Evolutionary conservation across 805 yeast species (phyloP).

Genomic region (Cyberlindnera euphorbiiphila): DNA sequence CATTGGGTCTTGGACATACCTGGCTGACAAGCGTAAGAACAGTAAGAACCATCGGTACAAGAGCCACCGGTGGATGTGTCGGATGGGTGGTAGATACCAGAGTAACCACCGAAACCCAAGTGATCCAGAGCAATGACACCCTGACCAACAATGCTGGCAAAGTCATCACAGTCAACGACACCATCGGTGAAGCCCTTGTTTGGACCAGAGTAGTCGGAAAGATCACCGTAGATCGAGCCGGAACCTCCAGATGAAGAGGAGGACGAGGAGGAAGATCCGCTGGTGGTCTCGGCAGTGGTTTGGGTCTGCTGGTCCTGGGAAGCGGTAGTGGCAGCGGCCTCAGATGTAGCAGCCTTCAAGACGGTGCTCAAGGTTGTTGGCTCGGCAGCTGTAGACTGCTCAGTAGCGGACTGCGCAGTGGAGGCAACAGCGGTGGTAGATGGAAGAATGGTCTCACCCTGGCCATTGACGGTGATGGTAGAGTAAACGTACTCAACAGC

Average conservation of each 20-base stretch:
- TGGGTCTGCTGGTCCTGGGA: conserved; percentile 20
- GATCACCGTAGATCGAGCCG: conserved; percentile 48
- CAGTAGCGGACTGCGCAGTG: conserved; percentile 1
- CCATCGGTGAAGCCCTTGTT: conserved; percentile 65
- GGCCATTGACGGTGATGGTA: conserved; percentile 48
- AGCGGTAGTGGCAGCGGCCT: conserved; percentile 23
- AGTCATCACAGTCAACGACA: conserved; percentile 54
- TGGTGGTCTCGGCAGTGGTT: conserved; percentile 16
- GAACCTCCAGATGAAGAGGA: conserved; percentile 23
- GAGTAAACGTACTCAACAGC: conserved; percentile 51
- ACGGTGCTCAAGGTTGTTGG: conserved; percentile 10
- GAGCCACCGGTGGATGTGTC: conserved; percentile 56
- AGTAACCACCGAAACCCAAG: conserved; percentile 78
- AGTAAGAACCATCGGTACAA: conserved; percentile 87
- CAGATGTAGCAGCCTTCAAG: conserved; percentile 16
- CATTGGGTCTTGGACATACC: conserved; percentile 99
- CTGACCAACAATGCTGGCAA: conserved; percentile 63
- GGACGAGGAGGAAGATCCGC: conserved; percentile 17
- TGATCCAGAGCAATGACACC: conserved; percentile 76
- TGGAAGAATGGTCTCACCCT: conserved; percentile 40
- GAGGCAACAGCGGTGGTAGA: conserved; percentile 14
- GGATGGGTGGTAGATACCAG: conserved; percentile 57
- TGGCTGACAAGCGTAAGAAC: conserved; percentile 96
- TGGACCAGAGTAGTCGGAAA: conserved; percentile 55
- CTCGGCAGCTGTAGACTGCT: no score